Conservation (phyloP, 2,329 filamentous ascomycete species). For the Scortechinia acanthostroma region DNA sequence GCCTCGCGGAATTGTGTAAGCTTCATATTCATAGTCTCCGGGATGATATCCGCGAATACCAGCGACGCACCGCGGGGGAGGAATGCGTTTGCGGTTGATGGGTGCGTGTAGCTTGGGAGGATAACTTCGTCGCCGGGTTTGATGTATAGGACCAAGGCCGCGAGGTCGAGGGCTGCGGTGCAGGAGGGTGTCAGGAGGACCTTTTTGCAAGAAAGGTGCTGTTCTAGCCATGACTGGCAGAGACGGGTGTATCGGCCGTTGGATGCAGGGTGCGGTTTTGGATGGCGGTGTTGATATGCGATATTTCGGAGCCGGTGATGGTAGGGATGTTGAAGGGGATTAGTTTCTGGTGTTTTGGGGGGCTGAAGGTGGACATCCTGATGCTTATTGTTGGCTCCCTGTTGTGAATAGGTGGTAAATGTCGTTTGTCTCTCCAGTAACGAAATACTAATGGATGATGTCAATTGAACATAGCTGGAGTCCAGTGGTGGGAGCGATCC, state of each 20-base stretch:
- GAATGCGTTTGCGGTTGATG: constrained; percentile 4
- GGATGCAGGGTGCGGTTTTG: no score
- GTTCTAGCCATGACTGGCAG: constrained; percentile 5
- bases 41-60: constrained; percentile 1
- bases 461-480: no score
- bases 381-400: no score
- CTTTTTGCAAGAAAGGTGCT: neutral
- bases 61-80: constrained; percentile 3
- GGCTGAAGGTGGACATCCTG: no score
- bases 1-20: neutral
- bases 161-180: constrained; percentile 3
- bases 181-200: constrained; percentile 4
- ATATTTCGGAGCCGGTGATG: no score
- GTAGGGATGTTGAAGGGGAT: no score
- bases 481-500: no score
- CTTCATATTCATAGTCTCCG: constrained; percentile 4
- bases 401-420: no score
- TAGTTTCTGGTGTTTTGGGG: no score
- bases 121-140: constrained; percentile 5
- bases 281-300: no score
- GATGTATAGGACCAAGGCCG: constrained; percentile 3
- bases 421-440: no score
- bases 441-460: no score
- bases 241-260: neutral
- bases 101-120: constrained; percentile 3